These are phyloP conservation scores for Taphrina populina DNA, from an alignment of 1,139 yeast species.

Conservation along the genomic window DNA sequence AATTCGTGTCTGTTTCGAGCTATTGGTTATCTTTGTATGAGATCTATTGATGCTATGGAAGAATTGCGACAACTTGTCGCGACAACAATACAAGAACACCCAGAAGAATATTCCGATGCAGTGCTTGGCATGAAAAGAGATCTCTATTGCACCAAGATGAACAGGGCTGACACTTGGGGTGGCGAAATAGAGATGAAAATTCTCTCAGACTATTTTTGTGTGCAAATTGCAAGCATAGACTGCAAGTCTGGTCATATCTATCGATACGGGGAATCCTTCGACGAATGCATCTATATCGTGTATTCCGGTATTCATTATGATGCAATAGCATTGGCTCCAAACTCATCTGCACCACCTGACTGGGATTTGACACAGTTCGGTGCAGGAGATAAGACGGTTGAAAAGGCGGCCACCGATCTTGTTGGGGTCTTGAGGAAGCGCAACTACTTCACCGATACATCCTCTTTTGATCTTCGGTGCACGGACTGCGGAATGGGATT, in stretches of 20 bases:
- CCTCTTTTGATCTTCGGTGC: conserved; percentile 60
- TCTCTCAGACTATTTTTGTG: conserved; percentile 55
- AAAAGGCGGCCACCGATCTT: conserved; percentile 49
- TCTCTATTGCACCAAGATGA: conserved; percentile 64
- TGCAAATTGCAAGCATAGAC: conserved; percentile 64
- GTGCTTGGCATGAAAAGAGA: conserved; percentile 57
- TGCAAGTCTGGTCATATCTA: conserved; percentile 64
- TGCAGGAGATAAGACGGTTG: conserved; percentile 44
- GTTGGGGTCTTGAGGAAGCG: conserved; percentile 52
- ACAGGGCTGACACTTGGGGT: conserved; percentile 69
- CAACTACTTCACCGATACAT: conserved; percentile 68
- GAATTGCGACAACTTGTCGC: conserved; percentile 55
- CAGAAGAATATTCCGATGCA: conserved; percentile 55
- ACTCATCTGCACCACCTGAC: conserved; percentile 42
- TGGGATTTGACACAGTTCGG: conserved; percentile 51
- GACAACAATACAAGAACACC: conserved; percentile 50
- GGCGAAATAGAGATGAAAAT: conserved; percentile 80
- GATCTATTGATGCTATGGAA: conserved; percentile 43
- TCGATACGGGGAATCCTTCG: conserved; percentile 52
- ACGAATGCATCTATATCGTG: conserved; percentile 52
- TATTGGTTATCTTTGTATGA: conserved; percentile 50
- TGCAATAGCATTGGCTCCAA: conserved; percentile 52
- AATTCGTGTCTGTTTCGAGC: conserved; percentile 78
- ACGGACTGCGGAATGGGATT: conserved; percentile 56
- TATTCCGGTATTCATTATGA: conserved; percentile 81